Conservation (phyloP, 805 yeast species). For the Hyphopichia homilentoma region DNA sequence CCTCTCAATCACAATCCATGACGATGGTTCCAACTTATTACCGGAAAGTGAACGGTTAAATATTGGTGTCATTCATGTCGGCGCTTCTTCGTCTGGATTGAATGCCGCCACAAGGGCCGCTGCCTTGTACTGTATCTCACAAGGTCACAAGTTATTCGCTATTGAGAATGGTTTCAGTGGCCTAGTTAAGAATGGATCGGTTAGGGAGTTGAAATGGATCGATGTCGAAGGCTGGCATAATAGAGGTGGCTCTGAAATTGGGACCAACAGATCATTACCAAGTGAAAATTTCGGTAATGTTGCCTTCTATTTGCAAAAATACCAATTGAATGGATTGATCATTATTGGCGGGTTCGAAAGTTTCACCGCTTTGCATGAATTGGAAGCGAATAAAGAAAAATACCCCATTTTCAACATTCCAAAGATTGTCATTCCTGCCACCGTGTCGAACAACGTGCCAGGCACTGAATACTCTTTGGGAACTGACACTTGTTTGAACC, state of each 20-base stretch:
- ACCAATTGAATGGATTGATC: constrained; percentile 64
- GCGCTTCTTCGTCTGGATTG: constrained; percentile 79
- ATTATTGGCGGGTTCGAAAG: constrained; percentile 84
- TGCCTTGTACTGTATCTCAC: constrained; percentile 70
- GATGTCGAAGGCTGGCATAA: constrained; percentile 72
- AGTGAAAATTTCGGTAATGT: constrained; percentile 65
- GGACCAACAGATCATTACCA: constrained; percentile 74
- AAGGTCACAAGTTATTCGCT: constrained; percentile 70
- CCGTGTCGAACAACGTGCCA: constrained; percentile 77
- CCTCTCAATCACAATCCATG: constrained; percentile 46
- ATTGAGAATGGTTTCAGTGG: constrained; percentile 76
- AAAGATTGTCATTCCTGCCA: constrained; percentile 74
- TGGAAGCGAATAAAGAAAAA: constrained; percentile 54
- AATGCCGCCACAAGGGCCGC: constrained; percentile 75
- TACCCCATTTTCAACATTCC: constrained; percentile 77
- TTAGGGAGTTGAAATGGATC: constrained; percentile 60
- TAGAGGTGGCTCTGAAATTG: constrained; percentile 77
- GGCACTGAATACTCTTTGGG: constrained; percentile 80
- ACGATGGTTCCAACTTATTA: constrained; percentile 36
- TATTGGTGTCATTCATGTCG: constrained; percentile 70
- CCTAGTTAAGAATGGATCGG: constrained; percentile 57
- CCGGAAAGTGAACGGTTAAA: constrained; percentile 52
- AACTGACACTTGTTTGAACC: constrained; percentile 70
- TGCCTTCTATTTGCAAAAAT: constrained; percentile 69
- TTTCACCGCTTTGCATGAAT: constrained; percentile 64